phyloP scores from a whole-genome alignment of 2,329 filamentous ascomycete genomes.

The Sclerotinia sclerotiorum region DNA sequence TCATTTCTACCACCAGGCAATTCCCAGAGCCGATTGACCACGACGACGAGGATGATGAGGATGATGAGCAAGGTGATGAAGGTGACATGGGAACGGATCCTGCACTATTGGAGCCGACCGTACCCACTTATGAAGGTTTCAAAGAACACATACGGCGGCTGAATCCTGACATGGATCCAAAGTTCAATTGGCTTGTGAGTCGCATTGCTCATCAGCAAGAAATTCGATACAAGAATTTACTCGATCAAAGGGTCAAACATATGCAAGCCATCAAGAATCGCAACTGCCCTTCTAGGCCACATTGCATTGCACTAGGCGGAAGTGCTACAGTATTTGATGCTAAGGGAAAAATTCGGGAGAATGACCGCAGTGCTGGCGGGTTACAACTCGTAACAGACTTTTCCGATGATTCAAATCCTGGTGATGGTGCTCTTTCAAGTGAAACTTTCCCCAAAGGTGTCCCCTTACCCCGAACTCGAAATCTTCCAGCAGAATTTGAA shows the following conservation, averaged over 20 bases:
- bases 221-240: slow-evolving; percentile 73
- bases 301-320: slow-evolving; percentile 70
- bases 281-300: slow-evolving; percentile 59
- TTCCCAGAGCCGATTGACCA: slow-evolving; percentile 39
- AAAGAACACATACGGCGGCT: slow-evolving; percentile 68
- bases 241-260: slow-evolving; percentile 71
- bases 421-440: slow-evolving; percentile 66
- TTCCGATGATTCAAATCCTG: slow-evolving; percentile 64
- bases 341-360: slow-evolving; percentile 57
- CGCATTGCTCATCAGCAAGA: slow-evolving; percentile 81
- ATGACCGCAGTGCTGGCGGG: slow-evolving; percentile 56
- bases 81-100: slow-evolving; percentile 62
- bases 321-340: slow-evolving; percentile 60
- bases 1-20: slow-evolving; percentile 25
- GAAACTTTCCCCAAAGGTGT: slow-evolving; percentile 80
- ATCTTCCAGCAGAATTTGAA: slow-evolving; percentile 83
- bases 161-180: slow-evolving; percentile 68
- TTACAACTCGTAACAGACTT: slow-evolving; percentile 57
- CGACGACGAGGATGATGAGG: slow-evolving; percentile 57
- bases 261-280: slow-evolving; percentile 55
- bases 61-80: slow-evolving; percentile 63
- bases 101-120: slow-evolving; percentile 63
- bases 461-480: slow-evolving; percentile 73
- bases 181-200: slow-evolving; percentile 65
- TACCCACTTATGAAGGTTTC: slow-evolving; percentile 75